Evolutionary conservation across 2,329 filamentous ascomycete species (phyloP).

Genomic region (Colletotrichum cereale): DNA sequence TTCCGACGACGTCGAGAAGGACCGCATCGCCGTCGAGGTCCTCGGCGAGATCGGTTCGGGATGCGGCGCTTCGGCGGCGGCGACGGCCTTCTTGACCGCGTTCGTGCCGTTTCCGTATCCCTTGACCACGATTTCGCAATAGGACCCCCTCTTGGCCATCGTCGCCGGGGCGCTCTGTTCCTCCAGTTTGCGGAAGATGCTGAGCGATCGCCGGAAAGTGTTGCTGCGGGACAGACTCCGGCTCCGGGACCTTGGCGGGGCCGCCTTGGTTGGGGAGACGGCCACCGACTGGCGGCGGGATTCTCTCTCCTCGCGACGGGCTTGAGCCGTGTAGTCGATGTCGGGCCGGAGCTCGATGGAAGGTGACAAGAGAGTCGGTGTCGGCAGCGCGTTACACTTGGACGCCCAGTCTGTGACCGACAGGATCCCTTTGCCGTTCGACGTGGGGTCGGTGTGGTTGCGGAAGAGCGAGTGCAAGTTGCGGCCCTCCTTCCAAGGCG

Average conservation of each 20-base stretch:
- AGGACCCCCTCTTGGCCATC: constrained; percentile 44
- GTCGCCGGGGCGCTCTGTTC: constrained; percentile 15
- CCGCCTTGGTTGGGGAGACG: constrained; percentile 18
- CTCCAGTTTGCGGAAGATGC: constrained; percentile 45
- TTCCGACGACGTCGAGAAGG: constrained; percentile 42
- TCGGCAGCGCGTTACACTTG: background rate
- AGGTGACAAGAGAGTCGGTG: constrained; percentile 15
- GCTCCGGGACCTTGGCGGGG: constrained; percentile 45
- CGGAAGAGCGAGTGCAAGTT: constrained; percentile 46
- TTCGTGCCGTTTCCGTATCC: constrained; percentile 68
- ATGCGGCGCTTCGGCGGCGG: background rate
- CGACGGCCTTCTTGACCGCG: constrained; percentile 45
- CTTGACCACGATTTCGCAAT: constrained; percentile 65
- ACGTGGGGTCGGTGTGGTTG: constrained; percentile 46
- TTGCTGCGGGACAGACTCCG: constrained; percentile 44
- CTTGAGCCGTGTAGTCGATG: constrained; percentile 66
- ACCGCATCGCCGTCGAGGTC: constrained; percentile 20
- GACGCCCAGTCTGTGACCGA: constrained; percentile 37
- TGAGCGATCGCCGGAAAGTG: constrained; percentile 51
- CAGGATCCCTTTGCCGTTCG: constrained; percentile 34
- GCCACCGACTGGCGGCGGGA: constrained; percentile 27
- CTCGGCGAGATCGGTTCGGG: constrained; percentile 3
- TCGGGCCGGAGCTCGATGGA: constrained; percentile 64
- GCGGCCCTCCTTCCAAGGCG: constrained; percentile 59
- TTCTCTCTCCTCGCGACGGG: constrained; percentile 48